These are phyloP conservation scores for Cantharellus anzutake DNA, from an alignment of 768 basidiomycete species.

Conservation along the genomic window DNA sequence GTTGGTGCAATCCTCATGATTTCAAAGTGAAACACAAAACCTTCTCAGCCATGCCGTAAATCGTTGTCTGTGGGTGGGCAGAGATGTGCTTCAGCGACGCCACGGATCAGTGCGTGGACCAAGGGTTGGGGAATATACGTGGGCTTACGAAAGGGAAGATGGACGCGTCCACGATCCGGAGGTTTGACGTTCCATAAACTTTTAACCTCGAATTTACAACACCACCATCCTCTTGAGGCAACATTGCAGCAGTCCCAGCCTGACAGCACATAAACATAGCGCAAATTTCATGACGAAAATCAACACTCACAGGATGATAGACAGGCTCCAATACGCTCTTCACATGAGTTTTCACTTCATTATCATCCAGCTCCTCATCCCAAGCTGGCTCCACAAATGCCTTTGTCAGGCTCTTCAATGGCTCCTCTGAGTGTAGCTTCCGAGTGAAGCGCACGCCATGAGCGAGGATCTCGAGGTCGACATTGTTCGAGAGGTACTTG, in stretches of 20 bases:
- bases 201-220: not conserved
- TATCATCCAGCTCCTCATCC: not conserved
- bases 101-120: not conserved
- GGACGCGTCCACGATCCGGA: not conserved
- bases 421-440: not conserved
- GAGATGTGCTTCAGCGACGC: not conserved
- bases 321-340: not conserved
- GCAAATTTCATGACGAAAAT: not conserved
- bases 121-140: not conserved
- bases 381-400: not conserved
- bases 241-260: not conserved
- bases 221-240: not conserved
- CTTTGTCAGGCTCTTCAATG: not conserved
- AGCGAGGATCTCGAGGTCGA: constrained; percentile 7
- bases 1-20: not conserved
- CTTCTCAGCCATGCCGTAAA: not conserved
- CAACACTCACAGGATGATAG: not conserved
- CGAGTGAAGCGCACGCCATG: constrained; percentile 4
- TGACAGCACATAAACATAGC: not conserved
- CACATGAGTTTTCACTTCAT: not conserved
- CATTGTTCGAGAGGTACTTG: constrained; percentile 4
- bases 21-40: not conserved
- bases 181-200: constrained; percentile 1
- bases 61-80: not conserved
- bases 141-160: not conserved